Base-by-base conservation (phyloP, 257 asterid genomes). In the Salvia miltiorrhiza region DNA sequence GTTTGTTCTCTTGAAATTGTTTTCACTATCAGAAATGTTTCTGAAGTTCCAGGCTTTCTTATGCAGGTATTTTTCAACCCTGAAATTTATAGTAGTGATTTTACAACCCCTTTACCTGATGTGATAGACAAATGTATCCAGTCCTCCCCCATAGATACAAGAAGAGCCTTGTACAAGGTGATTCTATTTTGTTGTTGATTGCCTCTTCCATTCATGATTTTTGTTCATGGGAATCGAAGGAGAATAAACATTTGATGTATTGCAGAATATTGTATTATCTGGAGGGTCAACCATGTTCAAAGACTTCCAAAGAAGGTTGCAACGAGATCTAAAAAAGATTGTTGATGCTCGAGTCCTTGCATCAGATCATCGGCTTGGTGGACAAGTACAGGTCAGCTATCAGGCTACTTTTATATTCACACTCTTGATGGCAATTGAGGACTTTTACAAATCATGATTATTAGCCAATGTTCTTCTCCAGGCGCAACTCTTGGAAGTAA, bases 241-340 rank as follows among this genome's bases (percentile, higher is more conserved):
- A 45, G 70, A 77, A 70, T 32, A 19, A 28, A 3, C 78, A 41
- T 66, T 57, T 66, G 48, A 52, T 78, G 48, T 74, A 52, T 74
- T 71, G 61, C 91, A 94, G 99, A 94, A 91, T 74, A 76, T 94
- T 72, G 95, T 94, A 61, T 76, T 94, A 70, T 94, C 99, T 47
- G 97, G 99, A 65, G 99, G 97, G 67, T 87, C 99, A 76, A 89
- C 95, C 73, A 89, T 91, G 97, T 94, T 94, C 82, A 91, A 94
- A 80, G 99, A 87, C 75, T 94, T 94, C 85, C 83, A 79, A 70
- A 77, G 88, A 78, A 85, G 99, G 82, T 79, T 91, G 84, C 97
- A 94, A 71, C 78, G 97, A 37, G 97, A 94, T 76, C 61, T 91
- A 44, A 91, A 85, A 73, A 94, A 94, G 86, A 91, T 85, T 62